Evolutionary conservation across 164 flowering plant species (phyloP).

Genomic region (Chimonanthus praecox): DNA sequence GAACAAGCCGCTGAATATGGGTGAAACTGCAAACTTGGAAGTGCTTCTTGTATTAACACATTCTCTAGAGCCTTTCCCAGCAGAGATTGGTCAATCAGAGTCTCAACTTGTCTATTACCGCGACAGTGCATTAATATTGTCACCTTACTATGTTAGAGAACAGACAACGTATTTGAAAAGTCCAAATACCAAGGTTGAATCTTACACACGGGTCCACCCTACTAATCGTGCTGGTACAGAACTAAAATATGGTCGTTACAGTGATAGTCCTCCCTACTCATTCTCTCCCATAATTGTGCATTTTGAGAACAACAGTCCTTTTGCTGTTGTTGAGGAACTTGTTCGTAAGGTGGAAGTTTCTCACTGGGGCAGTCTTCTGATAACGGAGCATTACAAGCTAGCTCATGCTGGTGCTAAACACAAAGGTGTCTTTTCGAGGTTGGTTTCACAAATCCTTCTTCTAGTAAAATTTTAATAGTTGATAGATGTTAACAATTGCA

Average conservation of each 20-base stretch:
- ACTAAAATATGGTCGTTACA: conserved; percentile 79
- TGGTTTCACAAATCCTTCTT: not conserved
- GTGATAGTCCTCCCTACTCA: conserved; percentile 54
- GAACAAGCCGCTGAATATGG: conserved; percentile 44
- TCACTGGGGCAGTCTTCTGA: conserved; percentile 93
- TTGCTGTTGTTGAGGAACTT: conserved; percentile 97
- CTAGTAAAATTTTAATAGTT: not conserved
- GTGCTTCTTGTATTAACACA: conserved; percentile 61
- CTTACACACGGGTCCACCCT: conserved; percentile 76
- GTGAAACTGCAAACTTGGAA: conserved; percentile 63
- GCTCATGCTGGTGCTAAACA: conserved; percentile 90
- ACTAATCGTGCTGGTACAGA: conserved; percentile 51
- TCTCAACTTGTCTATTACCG: conserved; percentile 81
- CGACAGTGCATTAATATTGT: conserved; percentile 82
- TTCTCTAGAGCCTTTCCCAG: conserved; percentile 87
- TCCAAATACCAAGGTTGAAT: conserved; percentile 73
- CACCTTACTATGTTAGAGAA: conserved; percentile 74
- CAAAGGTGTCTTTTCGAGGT: conserved; percentile 94
- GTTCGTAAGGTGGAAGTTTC: conserved; percentile 89
- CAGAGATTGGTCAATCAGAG: conserved; percentile 88
- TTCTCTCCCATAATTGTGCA: conserved; percentile 74
- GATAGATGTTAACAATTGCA: not conserved
- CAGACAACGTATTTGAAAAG: conserved; percentile 74
- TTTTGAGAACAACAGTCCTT: conserved; percentile 89
- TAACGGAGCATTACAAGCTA: conserved; percentile 78